Base-by-base conservation (phyloP, 2,329 filamentous ascomycete species). In the Cladosporium sp. region DNA sequence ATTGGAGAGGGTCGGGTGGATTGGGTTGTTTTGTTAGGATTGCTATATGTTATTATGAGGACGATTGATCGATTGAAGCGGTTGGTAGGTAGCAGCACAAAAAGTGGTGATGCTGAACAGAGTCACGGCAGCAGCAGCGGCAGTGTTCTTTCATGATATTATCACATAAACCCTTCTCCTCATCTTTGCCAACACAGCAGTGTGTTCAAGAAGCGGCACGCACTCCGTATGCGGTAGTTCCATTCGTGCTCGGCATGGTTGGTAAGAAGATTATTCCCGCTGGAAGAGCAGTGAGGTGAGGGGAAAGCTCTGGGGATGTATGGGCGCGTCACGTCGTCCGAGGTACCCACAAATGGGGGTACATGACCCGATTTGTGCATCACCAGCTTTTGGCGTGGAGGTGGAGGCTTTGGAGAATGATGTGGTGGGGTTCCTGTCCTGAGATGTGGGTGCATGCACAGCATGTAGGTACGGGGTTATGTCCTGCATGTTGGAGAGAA, bases 221-320 rank as follows among this genome's bases (percentile, higher is more conserved):
- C 45, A 33, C 16, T 25, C 45, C 36, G 19, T 29, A 47, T 39
- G 38, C 36, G 45, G 45, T 39, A 48, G 27, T 48, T 40, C 45
- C 45, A 40, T 48, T 48, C 45, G 45, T 48, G 45, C 36, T 39
- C 45, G 45, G 45, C 36, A 33, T 27, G 30, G 25, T 39, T 27
- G 43, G 22, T 27, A 9, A 5, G 22, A 16, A 38, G 33, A 38
- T 29, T 46, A 22, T 32, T 29, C 16, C 33, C 32, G 27, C 16
- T n/a, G n/a, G n/a, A n/a, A n/a, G n/a, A n/a, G n/a, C n/a, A n/a
- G 4, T 8, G 41, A 40, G 19, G 27, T 48, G 45, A 48, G 45
- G 45, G 45, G 45, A 40, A 39, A 48, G 45, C 45, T 48, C n/a
- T 15, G 30, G n/a, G 32, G 32, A n/a, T 35, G 32, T 35, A 16